Conservation (phyloP, 2,329 filamentous ascomycete genomes). For the Tolypocladium ophioglossoides region DNA sequence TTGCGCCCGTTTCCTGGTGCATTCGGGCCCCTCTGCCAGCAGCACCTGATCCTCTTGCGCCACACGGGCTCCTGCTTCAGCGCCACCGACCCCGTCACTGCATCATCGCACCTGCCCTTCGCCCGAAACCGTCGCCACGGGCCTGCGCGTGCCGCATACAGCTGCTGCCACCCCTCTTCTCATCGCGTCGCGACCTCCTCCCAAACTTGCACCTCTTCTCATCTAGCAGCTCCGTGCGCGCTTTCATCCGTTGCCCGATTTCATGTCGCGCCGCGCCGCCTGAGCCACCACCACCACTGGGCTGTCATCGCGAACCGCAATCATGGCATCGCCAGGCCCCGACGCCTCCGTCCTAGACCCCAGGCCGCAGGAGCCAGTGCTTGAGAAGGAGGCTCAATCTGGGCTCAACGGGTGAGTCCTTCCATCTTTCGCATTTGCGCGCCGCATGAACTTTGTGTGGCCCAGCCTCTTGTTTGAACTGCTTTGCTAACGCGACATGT, state of each 20-base stretch:
- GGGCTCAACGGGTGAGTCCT: constrained; percentile 27
- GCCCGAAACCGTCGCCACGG: neutral
- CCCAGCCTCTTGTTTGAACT: neutral
- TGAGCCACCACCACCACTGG: constrained; percentile 17
- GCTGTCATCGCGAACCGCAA: constrained; percentile 32
- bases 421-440: constrained; percentile 1
- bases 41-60: too few relatives aligned
- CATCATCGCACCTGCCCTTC: neutral
- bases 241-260: constrained; percentile 9
- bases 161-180: neutral
- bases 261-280: constrained; percentile 25
- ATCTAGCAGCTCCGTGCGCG: constrained; percentile 1
- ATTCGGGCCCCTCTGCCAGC: neutral
- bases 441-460: neutral
- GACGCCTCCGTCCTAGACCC: constrained; percentile 32
- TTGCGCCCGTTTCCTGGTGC: neutral
- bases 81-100: neutral
- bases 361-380: constrained; percentile 28
- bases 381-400: constrained; percentile 19
- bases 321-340: constrained; percentile 40
- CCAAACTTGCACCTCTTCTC: neutral
- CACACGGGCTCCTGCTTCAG: too few relatives aligned
- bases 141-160: neutral
- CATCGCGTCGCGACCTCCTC: constrained; percentile 1
- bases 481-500: constrained; percentile 12